phyloP scores from a whole-genome alignment of 1,284 basidiomycete species.

The Pterulicium gracile region DNA sequence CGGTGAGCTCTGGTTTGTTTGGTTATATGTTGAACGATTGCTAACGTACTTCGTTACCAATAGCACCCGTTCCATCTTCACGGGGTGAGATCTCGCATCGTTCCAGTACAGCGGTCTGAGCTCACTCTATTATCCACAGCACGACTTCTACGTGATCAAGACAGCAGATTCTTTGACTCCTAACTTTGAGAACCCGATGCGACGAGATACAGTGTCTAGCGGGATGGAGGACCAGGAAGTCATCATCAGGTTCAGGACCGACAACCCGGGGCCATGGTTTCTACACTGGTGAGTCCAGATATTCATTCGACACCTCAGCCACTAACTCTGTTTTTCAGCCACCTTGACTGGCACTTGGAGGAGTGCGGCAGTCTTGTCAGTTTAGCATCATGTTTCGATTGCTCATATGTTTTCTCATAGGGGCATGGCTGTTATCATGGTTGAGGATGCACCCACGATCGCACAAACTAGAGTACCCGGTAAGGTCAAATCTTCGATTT shows the following conservation, averaged over 20 bases:
- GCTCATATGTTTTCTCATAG: neutral
- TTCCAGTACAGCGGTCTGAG: neutral
- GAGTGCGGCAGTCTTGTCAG: neutral
- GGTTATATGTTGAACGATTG: neutral
- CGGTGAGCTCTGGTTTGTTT: neutral
- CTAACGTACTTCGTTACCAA: neutral
- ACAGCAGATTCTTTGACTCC: neutral
- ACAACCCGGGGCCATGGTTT: slow-evolving; percentile 20
- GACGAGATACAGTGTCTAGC: slow-evolving; percentile 20
- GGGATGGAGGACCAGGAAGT: slow-evolving; percentile 16
- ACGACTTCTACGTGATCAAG: slow-evolving; percentile 1
- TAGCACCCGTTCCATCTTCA: slow-evolving; percentile 1
- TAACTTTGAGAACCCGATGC: slow-evolving; percentile 2
- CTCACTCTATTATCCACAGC: neutral
- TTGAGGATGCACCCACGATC: neutral
- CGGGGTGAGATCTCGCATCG: neutral
- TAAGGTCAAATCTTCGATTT: neutral
- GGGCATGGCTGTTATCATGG: slow-evolving; percentile 1
- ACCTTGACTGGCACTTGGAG: slow-evolving; percentile 18
- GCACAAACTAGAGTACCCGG: neutral
- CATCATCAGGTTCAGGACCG: slow-evolving; percentile 20
- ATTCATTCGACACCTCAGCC: neutral
- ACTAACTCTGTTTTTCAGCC: slow-evolving; percentile 9
- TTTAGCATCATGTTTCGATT: neutral
- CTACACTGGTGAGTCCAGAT: slow-evolving; percentile 13